Evolutionary conservation across 345 rosid species (phyloP).

Genomic region (Acer negundo): DNA sequence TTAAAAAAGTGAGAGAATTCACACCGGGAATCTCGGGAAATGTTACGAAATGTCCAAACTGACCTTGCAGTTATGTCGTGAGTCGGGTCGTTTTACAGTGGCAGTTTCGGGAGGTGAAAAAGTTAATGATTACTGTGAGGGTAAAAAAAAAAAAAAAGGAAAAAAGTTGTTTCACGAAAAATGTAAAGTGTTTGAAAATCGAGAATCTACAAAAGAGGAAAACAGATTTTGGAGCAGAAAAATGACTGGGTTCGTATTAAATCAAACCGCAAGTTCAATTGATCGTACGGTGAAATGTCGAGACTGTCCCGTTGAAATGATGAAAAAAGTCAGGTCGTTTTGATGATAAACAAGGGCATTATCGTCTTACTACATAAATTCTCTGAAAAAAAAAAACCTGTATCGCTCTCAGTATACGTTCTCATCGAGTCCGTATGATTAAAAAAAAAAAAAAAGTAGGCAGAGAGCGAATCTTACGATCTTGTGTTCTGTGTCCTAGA

Average conservation of each 20-base stretch:
- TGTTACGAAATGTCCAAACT: slow-evolving; percentile 15
- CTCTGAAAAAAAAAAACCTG: slow-evolving; percentile 14
- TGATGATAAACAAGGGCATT: slow-evolving; percentile 1
- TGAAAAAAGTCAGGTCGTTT: background rate
- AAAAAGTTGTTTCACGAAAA: slow-evolving; percentile 13
- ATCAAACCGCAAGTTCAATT: slow-evolving; percentile 22
- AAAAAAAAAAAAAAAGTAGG: background rate
- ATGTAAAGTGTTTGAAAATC: slow-evolving; percentile 10
- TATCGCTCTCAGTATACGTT: slow-evolving; percentile 9
- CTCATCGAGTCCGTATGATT: slow-evolving; percentile 9
- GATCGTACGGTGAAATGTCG: background rate
- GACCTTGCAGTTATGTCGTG: background rate
- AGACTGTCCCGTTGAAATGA: background rate
- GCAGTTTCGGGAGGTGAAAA: slow-evolving; percentile 9
- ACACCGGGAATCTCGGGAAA: slow-evolving; percentile 24
- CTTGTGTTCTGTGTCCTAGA: slow-evolving; percentile 34
- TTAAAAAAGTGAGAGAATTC: background rate
- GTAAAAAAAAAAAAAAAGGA: too few species aligned
- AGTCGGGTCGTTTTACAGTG: background rate
- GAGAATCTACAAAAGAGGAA: slow-evolving; percentile 4
- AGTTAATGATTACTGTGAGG: background rate
- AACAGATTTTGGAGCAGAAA: background rate
- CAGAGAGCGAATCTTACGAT: slow-evolving; percentile 34
- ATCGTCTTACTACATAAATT: slow-evolving; percentile 10
- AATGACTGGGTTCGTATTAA: slow-evolving; percentile 13